phyloP scores from a whole-genome alignment of 345 rosid genomes.

The Hypericum androsaemum region DNA sequence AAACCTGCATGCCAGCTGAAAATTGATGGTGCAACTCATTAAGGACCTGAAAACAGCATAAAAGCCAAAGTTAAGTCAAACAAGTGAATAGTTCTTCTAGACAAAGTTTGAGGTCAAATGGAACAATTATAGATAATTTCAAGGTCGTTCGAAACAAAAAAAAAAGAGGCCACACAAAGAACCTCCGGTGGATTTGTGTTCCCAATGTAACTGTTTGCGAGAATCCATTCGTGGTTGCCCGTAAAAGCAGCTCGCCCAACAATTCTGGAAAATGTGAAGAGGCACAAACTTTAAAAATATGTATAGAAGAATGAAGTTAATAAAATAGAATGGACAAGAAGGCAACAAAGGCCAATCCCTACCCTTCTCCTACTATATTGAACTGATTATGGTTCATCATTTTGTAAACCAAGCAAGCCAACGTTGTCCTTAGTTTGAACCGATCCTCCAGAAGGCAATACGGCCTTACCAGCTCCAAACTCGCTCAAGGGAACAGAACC shows the following conservation, averaged over 20 bases:
- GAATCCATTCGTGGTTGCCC: slow-evolving; percentile 79
- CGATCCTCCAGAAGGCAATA: slow-evolving; percentile 29
- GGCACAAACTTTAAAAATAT: neutral
- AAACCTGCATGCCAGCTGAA: slow-evolving; percentile 89
- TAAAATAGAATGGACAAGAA: neutral
- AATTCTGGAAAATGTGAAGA: slow-evolving; percentile 37
- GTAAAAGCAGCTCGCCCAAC: slow-evolving; percentile 89
- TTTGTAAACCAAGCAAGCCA: slow-evolving; percentile 45
- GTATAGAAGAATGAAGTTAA: neutral
- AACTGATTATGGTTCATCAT: slow-evolving; percentile 74
- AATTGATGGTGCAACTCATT: slow-evolving; percentile 71
- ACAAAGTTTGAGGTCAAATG: too few species aligned
- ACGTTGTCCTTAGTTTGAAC: slow-evolving; percentile 36
- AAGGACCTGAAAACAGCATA: slow-evolving; percentile 38
- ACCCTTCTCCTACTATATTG: slow-evolving; percentile 85
- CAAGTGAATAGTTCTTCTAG: too few species aligned
- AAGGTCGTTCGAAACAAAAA: neutral
- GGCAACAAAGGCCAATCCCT: slow-evolving; percentile 14
- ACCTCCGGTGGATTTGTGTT: slow-evolving; percentile 73
- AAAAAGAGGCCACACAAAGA: neutral
- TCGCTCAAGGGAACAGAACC: slow-evolving; percentile 18
- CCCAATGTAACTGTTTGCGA: slow-evolving; percentile 40
- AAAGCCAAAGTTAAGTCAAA: slow-evolving; percentile 8
- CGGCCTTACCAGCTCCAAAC: slow-evolving; percentile 23
- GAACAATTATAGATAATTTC: too few species aligned